A percentile compares a stretch with the other conserved stretches of the same genome.
phyloP scores from a whole-genome alignment of 164 flowering plant species.

The Liquidambar formosana region DNA sequence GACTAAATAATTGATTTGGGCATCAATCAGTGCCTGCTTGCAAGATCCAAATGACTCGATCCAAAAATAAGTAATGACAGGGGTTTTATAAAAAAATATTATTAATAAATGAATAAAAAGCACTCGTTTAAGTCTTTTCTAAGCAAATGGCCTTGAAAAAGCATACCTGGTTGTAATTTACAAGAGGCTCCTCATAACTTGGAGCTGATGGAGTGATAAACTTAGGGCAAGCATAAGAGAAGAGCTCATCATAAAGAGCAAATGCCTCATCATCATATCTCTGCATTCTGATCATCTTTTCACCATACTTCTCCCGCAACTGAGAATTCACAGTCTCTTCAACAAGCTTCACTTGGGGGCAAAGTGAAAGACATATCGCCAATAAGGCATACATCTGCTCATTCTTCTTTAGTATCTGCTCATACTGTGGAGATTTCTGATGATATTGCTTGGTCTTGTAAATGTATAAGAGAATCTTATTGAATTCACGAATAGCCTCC shows the following conservation, averaged over 20 bases:
- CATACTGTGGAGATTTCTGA: slow-evolving; percentile 96
- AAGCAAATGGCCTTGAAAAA: background rate
- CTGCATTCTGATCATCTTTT: slow-evolving; percentile 95
- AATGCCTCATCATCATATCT: slow-evolving; percentile 92
- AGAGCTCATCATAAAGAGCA: slow-evolving; percentile 93
- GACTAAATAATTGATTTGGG: background rate
- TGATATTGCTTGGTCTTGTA: slow-evolving; percentile 92
- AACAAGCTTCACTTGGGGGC: slow-evolving; percentile 90
- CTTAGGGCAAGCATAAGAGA: slow-evolving; percentile 99
- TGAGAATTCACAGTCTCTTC: slow-evolving; percentile 92
- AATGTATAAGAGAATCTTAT: slow-evolving; percentile 82
- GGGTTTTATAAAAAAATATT: no score
- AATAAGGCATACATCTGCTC: slow-evolving; percentile 99
- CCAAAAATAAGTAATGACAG: background rate
- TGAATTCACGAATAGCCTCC: slow-evolving; percentile 89
- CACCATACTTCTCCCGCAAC: slow-evolving; percentile 94
- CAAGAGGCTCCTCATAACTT: slow-evolving; percentile 87
- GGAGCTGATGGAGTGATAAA: slow-evolving; percentile 96
- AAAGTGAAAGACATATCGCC: slow-evolving; percentile 82
- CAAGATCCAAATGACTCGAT: background rate
- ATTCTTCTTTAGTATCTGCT: slow-evolving; percentile 96
- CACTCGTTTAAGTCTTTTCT: background rate
- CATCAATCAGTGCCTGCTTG: background rate
- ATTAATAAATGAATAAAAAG: no score
- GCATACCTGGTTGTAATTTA: slow-evolving; percentile 93